Percentiles rank a stretch among this genome's conserved stretches.
Conservation (phyloP, 2,329 filamentous ascomycete genomes). For the Lachnellula arida region DNA sequence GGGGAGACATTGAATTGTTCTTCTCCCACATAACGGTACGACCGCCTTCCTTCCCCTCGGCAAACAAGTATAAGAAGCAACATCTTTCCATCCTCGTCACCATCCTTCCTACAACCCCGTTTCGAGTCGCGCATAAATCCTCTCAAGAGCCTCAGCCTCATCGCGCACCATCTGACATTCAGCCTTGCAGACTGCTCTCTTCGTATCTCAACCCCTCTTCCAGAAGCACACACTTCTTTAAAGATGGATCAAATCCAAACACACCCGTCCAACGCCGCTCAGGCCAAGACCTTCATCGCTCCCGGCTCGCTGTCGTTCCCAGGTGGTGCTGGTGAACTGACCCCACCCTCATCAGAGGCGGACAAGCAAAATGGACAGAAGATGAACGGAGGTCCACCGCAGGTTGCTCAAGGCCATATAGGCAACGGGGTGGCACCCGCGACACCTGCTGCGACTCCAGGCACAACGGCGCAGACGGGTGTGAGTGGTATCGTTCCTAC, state of each 20-base stretch:
- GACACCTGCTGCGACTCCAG: constrained; percentile 89
- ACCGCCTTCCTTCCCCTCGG: constrained; percentile 13
- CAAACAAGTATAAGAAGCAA: constrained; percentile 14
- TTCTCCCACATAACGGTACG: constrained; percentile 75
- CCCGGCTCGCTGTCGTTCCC: constrained; percentile 91
- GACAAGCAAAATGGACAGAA: constrained; percentile 50
- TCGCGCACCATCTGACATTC: constrained; percentile 25
- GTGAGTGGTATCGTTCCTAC: constrained; percentile 89
- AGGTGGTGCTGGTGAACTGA: constrained; percentile 75
- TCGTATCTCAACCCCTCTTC: constrained; percentile 21
- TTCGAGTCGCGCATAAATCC: constrained; percentile 10
- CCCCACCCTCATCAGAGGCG: constrained; percentile 70
- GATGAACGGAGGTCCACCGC: constrained; percentile 48
- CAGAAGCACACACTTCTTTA: constrained; percentile 23
- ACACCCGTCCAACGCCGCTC: constrained; percentile 83
- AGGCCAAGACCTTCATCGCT: constrained; percentile 94
- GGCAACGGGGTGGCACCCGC: constrained; percentile 80
- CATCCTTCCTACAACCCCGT: constrained; percentile 1
- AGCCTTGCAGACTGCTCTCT: constrained; percentile 23
- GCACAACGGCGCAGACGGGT: constrained; percentile 60
- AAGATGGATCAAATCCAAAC: constrained; percentile 84
- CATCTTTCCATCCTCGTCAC: constrained; percentile 1
- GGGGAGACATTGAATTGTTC: constrained; percentile 99
- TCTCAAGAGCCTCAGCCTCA: neutral
- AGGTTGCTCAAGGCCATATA: constrained; percentile 53